Evolutionary conservation across 2,329 filamentous ascomycete species (phyloP), one percentile per base, ranked within the genome.

Genomic region (Coniosporium tulheliwenetii): DNA sequence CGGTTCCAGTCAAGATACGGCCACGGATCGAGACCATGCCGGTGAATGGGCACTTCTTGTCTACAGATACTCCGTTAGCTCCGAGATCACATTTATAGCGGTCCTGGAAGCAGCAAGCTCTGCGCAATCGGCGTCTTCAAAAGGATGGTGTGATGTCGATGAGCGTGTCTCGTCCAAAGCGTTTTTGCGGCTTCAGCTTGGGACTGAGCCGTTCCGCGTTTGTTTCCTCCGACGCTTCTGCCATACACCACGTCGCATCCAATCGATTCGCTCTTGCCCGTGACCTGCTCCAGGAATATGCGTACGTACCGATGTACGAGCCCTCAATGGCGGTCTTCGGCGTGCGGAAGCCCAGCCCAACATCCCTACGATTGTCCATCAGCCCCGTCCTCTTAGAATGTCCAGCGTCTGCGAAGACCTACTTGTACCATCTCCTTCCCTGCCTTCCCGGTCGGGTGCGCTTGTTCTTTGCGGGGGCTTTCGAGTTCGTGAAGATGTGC

Each of bases 41-140:
- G 59, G 86, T 94, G 82, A 98, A 98, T 57, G 91, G 91, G 83
- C 91, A 98, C 79, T 98, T 98, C 85, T 98, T 98, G 82, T 98
- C 91, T 94, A 63, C 60, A 26, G 19, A 26, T 26, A 26, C 19
- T 7, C 19, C 7, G 19, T 26, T 26, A 26, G 19, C 19, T 26
- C 50, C 45, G 44, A 37, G 44, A 26, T 4, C 7, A 26, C 7
- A 26, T 4, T 7, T 26, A 3, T 26, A 26, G 7, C 19, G 19
- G 7, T 26, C 4, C 19, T 7, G 7, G 19, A 26, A 26, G 19
- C 19, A 26, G 19, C 19, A 26, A 26, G 19, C 19, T 26, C 7
- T 26, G 19, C 7, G 19, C 19, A 26, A 26, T 26, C 19, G 19
- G 19, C 19, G 4, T 7, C 19, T 3, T 26, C 4, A 26, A 7